Evolutionary conservation across 2,329 filamentous ascomycete species (phyloP), one percentile per base, ranked within the genome.

Genomic region (Fusarium marasasianum): DNA sequence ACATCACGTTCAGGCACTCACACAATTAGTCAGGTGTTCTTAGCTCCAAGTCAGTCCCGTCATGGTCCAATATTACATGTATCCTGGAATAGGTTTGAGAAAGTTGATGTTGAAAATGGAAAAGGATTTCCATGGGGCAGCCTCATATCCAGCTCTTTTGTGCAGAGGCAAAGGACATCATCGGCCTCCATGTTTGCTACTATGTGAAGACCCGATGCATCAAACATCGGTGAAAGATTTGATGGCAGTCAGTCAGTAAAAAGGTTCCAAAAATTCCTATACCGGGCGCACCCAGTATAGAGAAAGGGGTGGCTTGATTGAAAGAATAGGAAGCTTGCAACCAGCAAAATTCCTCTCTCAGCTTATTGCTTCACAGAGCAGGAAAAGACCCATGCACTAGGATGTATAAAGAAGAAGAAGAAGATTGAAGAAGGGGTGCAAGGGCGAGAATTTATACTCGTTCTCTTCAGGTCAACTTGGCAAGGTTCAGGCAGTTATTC

Each of bases 361-460:
- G 62, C 56, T 31, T 53, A 29, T 40, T n/a, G 62, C 62, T 15
- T 65, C 56, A 62, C 56, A n/a, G 45, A 65, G 45, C 22, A 65
- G 40, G 56, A 53, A 62, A 65, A 53, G 5, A 14, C 62, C 40
- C 40, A 24, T 29, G 45, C 62, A 62, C 57, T 33, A 37, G 45
- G 45, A 40, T 63, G 26, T 26, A 20, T 35, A 40, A 44, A 9
- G 43, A 63, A 38, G 18, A 62, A 29, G 41, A 43, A 48, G 15
- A 33, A 40, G 45, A 1, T 18, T 18, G 7, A 20, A 40, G 35
- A 45, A 12, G 2, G 22, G 18, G 38, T 4, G 45, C 1, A 4
- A 31, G 14, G 14, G 24, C 13, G 13, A 13, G 8, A 12, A 5
- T 65, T 62, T 65, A 62, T 65, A 65, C 22, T 31, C 11, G 33